phyloP scores from a whole-genome alignment of 2,329 filamentous ascomycete genomes.

The Ceratocystis albifundus region DNA sequence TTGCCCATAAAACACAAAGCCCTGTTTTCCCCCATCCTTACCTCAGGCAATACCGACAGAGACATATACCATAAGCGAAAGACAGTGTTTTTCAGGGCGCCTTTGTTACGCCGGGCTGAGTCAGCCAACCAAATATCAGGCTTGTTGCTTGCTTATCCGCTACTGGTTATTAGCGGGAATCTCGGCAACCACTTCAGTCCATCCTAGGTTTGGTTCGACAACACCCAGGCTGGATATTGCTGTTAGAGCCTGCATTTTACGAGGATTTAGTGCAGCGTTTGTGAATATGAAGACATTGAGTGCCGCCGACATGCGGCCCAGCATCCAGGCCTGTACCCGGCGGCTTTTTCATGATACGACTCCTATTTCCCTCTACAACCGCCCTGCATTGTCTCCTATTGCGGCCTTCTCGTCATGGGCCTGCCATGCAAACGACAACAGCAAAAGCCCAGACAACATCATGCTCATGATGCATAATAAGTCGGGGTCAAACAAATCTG shows the following conservation, averaged over 20 bases:
- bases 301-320: neutral
- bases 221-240: neutral
- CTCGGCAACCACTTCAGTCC: neutral
- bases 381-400: neutral
- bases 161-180: neutral
- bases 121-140: neutral
- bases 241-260: neutral
- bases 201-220: neutral
- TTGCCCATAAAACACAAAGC: conserved; percentile 7
- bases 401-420: neutral
- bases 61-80: conserved; percentile 8
- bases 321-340: neutral
- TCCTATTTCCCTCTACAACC: neutral
- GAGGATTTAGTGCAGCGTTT: neutral
- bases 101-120: neutral
- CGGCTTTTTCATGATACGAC: neutral
- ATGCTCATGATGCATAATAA: neutral
- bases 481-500: neutral
- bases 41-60: neutral
- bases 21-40: neutral
- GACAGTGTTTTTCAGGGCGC: neutral
- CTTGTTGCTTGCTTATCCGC: neutral
- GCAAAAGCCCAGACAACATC: neutral
- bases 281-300: neutral
- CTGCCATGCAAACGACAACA: neutral